Evolutionary conservation across 257 asterid genomes (phyloP).

Genomic region (Lavandula angustifolia): DNA sequence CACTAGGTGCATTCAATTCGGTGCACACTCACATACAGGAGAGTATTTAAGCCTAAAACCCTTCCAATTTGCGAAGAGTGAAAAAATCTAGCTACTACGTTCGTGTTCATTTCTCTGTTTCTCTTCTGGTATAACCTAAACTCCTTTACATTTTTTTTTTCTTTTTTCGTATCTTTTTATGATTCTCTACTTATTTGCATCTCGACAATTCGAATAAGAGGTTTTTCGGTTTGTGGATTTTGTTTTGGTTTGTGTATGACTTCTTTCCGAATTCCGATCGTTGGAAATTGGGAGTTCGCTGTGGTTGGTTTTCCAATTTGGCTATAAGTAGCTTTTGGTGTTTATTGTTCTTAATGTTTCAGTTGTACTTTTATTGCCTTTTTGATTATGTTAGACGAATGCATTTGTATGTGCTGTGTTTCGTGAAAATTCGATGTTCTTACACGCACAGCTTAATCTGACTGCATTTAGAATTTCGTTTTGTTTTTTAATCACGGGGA

Average conservation of each 20-base stretch:
- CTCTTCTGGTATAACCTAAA: conserved; percentile 30
- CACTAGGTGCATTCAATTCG: background rate
- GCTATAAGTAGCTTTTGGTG: background rate
- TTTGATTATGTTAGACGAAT: background rate
- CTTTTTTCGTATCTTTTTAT: conserved; percentile 6
- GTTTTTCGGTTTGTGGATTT: conserved; percentile 27
- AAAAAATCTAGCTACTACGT: conserved; percentile 13
- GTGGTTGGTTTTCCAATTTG: background rate
- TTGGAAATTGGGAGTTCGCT: background rate
- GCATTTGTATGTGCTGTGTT: background rate
- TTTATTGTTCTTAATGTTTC: conserved; percentile 1
- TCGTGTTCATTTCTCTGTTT: conserved; percentile 10
- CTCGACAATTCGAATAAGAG: conserved; percentile 10
- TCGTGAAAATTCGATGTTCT: background rate
- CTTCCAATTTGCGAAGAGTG: conserved; percentile 25
- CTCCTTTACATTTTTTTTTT: background rate
- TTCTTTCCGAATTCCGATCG: background rate
- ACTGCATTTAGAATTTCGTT: background rate
- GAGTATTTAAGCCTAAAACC: conserved; percentile 27
- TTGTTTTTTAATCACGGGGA: background rate
- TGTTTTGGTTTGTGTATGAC: background rate
- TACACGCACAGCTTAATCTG: background rate
- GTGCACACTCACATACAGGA: conserved; percentile 10
- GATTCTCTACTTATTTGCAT: background rate
- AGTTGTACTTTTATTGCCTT: background rate